Evolutionary conservation across 106 monocot species (phyloP), one percentile per base, ranked within the genome.

Genomic region (Acanthochlamys bracteata): DNA sequence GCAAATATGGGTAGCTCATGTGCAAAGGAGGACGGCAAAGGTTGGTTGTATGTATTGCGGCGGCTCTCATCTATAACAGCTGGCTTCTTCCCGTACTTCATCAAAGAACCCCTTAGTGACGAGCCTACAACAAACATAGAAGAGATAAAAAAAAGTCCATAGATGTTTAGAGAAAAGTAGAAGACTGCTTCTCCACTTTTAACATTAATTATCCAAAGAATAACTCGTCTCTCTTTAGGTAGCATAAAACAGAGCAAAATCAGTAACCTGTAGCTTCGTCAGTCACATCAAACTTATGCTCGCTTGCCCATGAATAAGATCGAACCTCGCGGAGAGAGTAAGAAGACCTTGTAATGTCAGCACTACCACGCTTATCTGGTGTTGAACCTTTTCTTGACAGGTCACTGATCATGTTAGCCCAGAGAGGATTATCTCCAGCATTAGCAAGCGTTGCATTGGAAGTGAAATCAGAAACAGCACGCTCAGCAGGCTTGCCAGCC

Each of bases 11-110:
- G 71, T 23, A 53, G 66, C 41, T 81, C 83, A 53, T 55, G 54
- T 45, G 21, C 20, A 51, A 56, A 62, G 24, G 40, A 45, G 11
- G 73, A 67, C 24, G n/a, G 66, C 0, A 66, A 68, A 11, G 84
- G 59, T 27, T 83, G 75, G 17, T 64, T 72, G 61, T 91, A 96
- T 46, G 91, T 80, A 46, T 79, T 80, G 33, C 96, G 82, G 10
- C 80, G 77, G 42, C 77, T 78, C 20, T 91, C 91, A 53, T 91
- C 87, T n/a, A 71, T 81, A 41, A 75, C 27, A 46, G 68, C 23
- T 26, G 26, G 39, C 61, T 83, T 96, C 74, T 78, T 96, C 33
- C 82, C 79, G 57, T 74, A 61, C 61, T 73, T 90, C 10, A 25
- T 60, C 23, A 70, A 43, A 40, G 25, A 22, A 20, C 60, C 76